Base-by-base conservation (phyloP, 805 yeast genomes). In the Priceomyces castillae region DNA sequence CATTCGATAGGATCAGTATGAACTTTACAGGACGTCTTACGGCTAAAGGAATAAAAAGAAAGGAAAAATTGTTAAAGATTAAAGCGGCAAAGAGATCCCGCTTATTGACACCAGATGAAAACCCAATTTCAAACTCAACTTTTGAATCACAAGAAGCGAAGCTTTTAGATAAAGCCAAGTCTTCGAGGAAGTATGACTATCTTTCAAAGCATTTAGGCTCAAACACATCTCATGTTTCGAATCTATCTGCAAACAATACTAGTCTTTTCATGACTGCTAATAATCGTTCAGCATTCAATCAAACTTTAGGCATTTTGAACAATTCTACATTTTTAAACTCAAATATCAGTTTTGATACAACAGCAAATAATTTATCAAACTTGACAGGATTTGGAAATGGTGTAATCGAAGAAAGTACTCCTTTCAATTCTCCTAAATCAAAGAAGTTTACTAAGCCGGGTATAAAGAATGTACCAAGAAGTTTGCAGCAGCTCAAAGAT, bases 381-480 rank as follows among this genome's bases (percentile, higher is more conserved):
- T 49, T 70, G 33, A 56, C 62, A 10, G 66, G 66, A 7, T 60
- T 65, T 48, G 72, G 68, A 5, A 58, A 56, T 34, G 73, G 71
- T 4, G 59, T 68, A 2, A 46, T 66, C 1, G 72, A 64, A 42
- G 72, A 65, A 41, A 67, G 73, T 42, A 64, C 72, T 0, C 73
- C 73, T 3, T 51, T 52, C 30, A 57, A 52, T 7, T 59, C 71
- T 2, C 70, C 67, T 2, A 51, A 49, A 25, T 40, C 44, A 12
- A 52, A 53, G 18, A 44, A 40, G 14, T 39, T 41, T 43, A 23
- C 46, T n/a, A 30, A 34, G 23, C 43, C 45, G 14, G 25, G 20
- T 7, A 22, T 34, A 16, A 18, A 40, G 25, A 40, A 41, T 30
- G 33, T 34, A 15, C 49, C 56, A 34, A n/a, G 47, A 11, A 56